Evolutionary conservation across 2,329 filamentous ascomycete species (phyloP).

Genomic region (Colletotrichum noveboracense): DNA sequence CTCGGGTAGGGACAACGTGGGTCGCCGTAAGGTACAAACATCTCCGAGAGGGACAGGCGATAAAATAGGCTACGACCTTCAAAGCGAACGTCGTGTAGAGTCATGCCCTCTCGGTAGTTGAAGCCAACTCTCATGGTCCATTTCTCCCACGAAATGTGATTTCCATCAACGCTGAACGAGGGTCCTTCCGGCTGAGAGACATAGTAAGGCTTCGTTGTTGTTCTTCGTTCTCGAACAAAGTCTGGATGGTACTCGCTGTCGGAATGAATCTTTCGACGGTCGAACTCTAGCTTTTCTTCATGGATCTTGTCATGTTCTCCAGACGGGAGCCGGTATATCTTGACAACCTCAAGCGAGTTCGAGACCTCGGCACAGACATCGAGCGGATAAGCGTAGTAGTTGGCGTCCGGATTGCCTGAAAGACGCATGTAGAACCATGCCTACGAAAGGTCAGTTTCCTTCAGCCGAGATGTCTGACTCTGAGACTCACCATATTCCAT

Average conservation of each 20-base stretch:
- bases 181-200: conserved; percentile 41
- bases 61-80: conserved; percentile 72
- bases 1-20: conserved; percentile 67
- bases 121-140: conserved; percentile 74
- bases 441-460: not conserved
- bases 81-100: conserved; percentile 72
- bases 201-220: conserved; percentile 41
- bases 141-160: conserved; percentile 62
- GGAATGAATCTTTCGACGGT: conserved; percentile 44
- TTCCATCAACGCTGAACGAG: conserved; percentile 47
- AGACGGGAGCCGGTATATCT: conserved; percentile 53
- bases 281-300: conserved; percentile 37
- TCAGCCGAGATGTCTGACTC: too few relatives aligned
- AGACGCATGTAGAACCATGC: conserved; percentile 31
- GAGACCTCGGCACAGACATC: conserved; percentile 58
- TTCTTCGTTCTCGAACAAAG: conserved; percentile 26
- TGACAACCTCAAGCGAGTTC: conserved; percentile 52
- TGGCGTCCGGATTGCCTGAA: conserved; percentile 48
- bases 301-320: conserved; percentile 41
- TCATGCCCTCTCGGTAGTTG: conserved; percentile 72
- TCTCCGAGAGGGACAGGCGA: conserved; percentile 70
- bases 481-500: conserved; percentile 49
- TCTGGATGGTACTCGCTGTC: conserved; percentile 36
- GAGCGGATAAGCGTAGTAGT: conserved; percentile 63
- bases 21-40: conserved; percentile 74